Conservation (phyloP, 257 asterid species). For the Datura wrightii region DNA sequence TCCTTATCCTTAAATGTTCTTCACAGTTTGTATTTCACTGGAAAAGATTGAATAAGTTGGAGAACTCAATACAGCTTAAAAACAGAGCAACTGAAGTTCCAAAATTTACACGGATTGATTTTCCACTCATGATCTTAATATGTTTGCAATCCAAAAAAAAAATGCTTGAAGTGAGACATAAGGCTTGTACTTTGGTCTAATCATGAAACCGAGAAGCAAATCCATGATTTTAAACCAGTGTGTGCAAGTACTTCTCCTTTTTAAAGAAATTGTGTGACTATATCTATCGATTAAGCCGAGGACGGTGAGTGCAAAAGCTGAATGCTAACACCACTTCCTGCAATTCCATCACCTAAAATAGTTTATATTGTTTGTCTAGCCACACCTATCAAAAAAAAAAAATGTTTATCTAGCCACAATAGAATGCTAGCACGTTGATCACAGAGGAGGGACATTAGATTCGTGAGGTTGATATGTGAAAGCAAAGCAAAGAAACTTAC, state of each 20-base stretch:
- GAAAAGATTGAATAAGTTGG: neutral
- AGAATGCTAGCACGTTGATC: neutral
- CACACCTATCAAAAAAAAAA: neutral
- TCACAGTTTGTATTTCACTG: neutral
- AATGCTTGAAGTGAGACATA: neutral
- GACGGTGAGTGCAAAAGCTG: neutral
- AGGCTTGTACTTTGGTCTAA: neutral
- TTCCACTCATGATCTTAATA: neutral
- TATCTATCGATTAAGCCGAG: neutral
- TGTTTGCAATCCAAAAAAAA: neutral
- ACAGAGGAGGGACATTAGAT: no score
- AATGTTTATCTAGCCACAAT: neutral
- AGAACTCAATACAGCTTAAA: neutral
- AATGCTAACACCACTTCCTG: neutral
- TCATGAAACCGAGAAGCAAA: conserved; percentile 8
- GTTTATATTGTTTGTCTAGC: neutral
- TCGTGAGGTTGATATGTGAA: neutral
- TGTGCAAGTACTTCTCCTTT: neutral
- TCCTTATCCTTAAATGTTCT: neutral
- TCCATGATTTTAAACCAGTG: conserved; percentile 4
- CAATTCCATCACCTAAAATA: neutral
- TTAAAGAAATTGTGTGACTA: neutral
- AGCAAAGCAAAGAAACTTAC: conserved; percentile 47
- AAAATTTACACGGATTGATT: neutral
- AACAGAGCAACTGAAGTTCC: neutral